Percentiles rank a stretch among this genome's conserved stretches.
phyloP scores from a whole-genome alignment of 2,329 filamentous ascomycete species.

The Colletotrichum falcatum region DNA sequence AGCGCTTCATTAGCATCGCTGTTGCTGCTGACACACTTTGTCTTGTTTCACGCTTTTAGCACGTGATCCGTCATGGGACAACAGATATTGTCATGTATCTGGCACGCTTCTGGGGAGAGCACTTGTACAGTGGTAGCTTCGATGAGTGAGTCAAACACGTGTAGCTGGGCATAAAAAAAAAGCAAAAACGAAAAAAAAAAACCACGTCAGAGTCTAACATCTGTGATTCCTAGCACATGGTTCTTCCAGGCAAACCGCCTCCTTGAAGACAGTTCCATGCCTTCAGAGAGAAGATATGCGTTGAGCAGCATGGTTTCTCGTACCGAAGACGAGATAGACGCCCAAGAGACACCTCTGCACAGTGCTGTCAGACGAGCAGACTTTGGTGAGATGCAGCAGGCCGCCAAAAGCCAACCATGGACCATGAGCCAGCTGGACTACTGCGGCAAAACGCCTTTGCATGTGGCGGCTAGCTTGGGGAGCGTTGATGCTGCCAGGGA shows the following conservation, averaged over 20 bases:
- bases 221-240: not conserved
- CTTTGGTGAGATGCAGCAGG: accelerated
- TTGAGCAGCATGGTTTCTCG: not conserved
- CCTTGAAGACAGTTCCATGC: accelerated
- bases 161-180: not conserved
- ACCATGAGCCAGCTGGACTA: too few species aligned
- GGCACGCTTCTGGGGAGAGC: not conserved
- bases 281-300: not conserved
- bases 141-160: not conserved
- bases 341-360: not conserved
- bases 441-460: conserved; percentile 1
- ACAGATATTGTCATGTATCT: not conserved
- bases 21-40: not conserved
- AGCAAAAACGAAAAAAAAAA: too few species aligned
- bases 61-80: not conserved
- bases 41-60: not conserved
- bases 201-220: not conserved
- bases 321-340: not conserved
- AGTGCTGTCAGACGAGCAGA: not conserved
- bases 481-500: not conserved
- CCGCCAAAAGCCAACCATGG: too few species aligned
- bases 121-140: not conserved
- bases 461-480: not conserved
- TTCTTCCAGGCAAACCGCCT: not conserved
- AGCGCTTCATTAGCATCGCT: accelerated